Conservation (phyloP, 345 rosid species). For the Dipteronia dyeriana region DNA sequence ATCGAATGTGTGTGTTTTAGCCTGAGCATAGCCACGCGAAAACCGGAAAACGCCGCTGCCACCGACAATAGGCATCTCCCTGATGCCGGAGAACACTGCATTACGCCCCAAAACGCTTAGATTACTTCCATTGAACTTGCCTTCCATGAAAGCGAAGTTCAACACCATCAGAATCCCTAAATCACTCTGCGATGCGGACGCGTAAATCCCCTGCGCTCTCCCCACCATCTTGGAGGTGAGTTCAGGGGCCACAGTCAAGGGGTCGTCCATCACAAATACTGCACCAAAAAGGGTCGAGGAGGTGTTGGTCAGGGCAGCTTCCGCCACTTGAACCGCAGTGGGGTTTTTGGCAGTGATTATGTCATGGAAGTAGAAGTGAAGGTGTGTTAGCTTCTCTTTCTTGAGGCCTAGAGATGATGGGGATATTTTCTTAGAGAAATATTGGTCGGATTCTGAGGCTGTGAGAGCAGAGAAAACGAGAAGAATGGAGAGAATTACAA, state of each 20-base stretch:
- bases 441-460: constrained; percentile 17
- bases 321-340: constrained; percentile 40
- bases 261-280: constrained; percentile 47
- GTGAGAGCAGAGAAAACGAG: background rate
- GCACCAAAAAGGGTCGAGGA: constrained; percentile 38
- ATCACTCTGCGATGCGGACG: constrained; percentile 31
- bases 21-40: constrained; percentile 55
- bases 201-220: constrained; percentile 54
- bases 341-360: constrained; percentile 40
- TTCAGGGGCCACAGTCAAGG: constrained; percentile 46
- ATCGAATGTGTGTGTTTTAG: constrained; percentile 31
- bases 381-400: constrained; percentile 45
- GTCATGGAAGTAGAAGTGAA: constrained; percentile 68
- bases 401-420: constrained; percentile 29
- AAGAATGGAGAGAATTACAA: background rate
- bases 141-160: constrained; percentile 52
- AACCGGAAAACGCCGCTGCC: constrained; percentile 61
- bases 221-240: constrained; percentile 47
- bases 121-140: constrained; percentile 61
- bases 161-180: constrained; percentile 43
- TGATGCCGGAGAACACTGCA: constrained; percentile 27
- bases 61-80: constrained; percentile 62
- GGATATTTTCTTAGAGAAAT: constrained; percentile 27
- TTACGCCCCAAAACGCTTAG: constrained; percentile 50
- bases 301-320: constrained; percentile 27